A percentile compares a stretch with the other conserved stretches of the same genome.
These are phyloP conservation scores for Lagenidium sp. DNA, from an alignment of 352 stramenopile species.

Conservation along the genomic window DNA sequence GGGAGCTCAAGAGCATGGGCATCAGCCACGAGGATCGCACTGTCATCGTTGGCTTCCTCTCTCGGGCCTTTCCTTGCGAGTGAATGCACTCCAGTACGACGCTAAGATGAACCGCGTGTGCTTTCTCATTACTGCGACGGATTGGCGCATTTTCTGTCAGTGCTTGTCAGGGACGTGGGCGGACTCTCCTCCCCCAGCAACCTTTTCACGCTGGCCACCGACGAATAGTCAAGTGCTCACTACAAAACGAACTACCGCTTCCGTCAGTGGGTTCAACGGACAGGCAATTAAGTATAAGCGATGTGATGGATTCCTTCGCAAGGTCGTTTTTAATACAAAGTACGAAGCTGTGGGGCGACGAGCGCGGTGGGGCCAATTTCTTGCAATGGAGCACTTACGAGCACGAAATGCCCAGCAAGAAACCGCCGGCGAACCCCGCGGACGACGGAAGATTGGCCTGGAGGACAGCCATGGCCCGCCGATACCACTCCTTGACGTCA, in stretches of 20 bases:
- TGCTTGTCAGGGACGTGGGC: too few relatives aligned
- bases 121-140: too few relatives aligned
- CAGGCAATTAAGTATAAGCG: not conserved
- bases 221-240: too few relatives aligned
- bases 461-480: slow-evolving; percentile 57
- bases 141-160: too few relatives aligned
- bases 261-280: not conserved
- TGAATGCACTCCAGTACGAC: slow-evolving; percentile 13
- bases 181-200: too few relatives aligned
- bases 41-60: slow-evolving; percentile 70
- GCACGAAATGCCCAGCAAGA: slow-evolving; percentile 61
- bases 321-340: too few relatives aligned
- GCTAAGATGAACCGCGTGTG: too few relatives aligned
- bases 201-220: too few relatives aligned
- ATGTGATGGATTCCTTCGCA: slow-evolving; percentile 1
- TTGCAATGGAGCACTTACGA: too few relatives aligned
- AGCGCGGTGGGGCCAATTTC: too few relatives aligned
- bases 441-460: slow-evolving; percentile 82
- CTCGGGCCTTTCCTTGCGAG: slow-evolving; percentile 61
- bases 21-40: slow-evolving; percentile 63
- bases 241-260: too few relatives aligned
- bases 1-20: slow-evolving; percentile 70
- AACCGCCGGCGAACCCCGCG: slow-evolving; percentile 64
- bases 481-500: slow-evolving; percentile 72
- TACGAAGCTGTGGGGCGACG: too few relatives aligned